Percentiles rank a stretch among this genome's conserved stretches.
These are phyloP conservation scores for Phialocephala sp. DNA, from an alignment of 2,329 filamentous ascomycete species.

Conservation along the genomic window DNA sequence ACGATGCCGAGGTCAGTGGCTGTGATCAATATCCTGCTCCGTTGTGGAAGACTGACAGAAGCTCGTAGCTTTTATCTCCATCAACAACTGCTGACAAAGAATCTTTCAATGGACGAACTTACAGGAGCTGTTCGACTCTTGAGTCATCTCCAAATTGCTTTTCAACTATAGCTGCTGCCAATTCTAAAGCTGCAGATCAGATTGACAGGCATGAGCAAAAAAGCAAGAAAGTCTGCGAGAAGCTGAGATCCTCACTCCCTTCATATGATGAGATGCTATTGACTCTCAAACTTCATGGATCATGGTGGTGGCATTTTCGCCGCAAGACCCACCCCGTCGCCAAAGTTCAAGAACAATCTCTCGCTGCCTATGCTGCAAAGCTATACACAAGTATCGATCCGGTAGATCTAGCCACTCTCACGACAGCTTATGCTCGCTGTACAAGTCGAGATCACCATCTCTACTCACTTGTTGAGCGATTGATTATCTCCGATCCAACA, in stretches of 20 bases:
- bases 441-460: constrained; percentile 30
- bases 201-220: neutral
- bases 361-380: constrained; percentile 45
- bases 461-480: constrained; percentile 43
- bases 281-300: neutral
- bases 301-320: constrained; percentile 13
- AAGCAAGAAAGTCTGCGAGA: constrained; percentile 9
- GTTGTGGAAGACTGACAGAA: neutral
- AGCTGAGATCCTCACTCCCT: constrained; percentile 9
- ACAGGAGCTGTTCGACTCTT: neutral
- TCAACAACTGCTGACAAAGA: neutral
- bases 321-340: constrained; percentile 9
- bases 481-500: constrained; percentile 49
- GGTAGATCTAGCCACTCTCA: constrained; percentile 48
- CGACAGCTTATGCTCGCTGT: constrained; percentile 46
- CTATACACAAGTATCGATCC: constrained; percentile 46
- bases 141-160: neutral
- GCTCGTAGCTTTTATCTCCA: neutral
- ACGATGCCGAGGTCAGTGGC: constrained; percentile 9
- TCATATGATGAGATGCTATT: constrained; percentile 5
- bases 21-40: neutral
- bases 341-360: constrained; percentile 27
- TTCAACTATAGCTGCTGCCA: neutral
- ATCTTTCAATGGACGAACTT: neutral
- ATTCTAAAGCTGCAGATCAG: neutral